phyloP scores from a whole-genome alignment of 495 filamentous ascomycete genomes.

The Aspergillus homomorphus region DNA sequence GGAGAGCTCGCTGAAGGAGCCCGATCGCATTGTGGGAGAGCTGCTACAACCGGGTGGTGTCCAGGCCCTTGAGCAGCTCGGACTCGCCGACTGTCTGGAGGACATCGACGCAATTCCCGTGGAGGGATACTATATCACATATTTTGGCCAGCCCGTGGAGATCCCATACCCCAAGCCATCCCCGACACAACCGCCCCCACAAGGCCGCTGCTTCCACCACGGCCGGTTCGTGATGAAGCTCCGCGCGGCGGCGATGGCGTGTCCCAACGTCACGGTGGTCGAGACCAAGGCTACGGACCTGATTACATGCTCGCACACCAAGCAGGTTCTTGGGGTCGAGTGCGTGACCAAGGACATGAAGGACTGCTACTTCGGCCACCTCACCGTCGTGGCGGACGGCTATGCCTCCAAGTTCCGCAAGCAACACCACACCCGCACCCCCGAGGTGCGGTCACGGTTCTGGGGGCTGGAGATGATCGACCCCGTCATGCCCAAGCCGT shows the following conservation, averaged over 20 bases:
- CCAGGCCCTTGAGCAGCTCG: constrained; percentile 73
- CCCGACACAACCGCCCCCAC: constrained; percentile 41
- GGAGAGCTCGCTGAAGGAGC: constrained; percentile 85
- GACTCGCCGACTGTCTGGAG: constrained; percentile 78
- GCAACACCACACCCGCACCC: constrained; percentile 62
- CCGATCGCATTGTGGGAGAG: constrained; percentile 95
- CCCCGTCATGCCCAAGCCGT: constrained; percentile 65
- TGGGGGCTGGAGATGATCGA: constrained; percentile 91
- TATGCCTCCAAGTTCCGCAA: constrained; percentile 94
- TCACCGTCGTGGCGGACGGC: constrained; percentile 90
- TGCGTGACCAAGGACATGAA: constrained; percentile 57
- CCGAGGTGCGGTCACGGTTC: constrained; percentile 77
- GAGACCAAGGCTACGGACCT: constrained; percentile 67
- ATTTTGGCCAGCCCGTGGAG: constrained; percentile 69
- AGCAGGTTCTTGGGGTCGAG: constrained; percentile 72
- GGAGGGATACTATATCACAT: constrained; percentile 84
- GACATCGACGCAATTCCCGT: constrained; percentile 81
- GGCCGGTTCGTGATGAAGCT: constrained; percentile 78
- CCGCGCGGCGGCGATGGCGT: constrained; percentile 59
- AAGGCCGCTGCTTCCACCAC: constrained; percentile 78
- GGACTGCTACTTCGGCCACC: constrained; percentile 75
- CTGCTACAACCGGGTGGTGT: constrained; percentile 91
- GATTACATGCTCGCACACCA: constrained; percentile 54
- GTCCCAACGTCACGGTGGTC: constrained; percentile 69
- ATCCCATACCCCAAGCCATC: constrained; percentile 65